Percentiles rank a stretch among this genome's conserved stretches.
These are phyloP conservation scores for Incumbomyces lentus DNA, from an alignment of 2,329 filamentous ascomycete species.

Conservation along the genomic window DNA sequence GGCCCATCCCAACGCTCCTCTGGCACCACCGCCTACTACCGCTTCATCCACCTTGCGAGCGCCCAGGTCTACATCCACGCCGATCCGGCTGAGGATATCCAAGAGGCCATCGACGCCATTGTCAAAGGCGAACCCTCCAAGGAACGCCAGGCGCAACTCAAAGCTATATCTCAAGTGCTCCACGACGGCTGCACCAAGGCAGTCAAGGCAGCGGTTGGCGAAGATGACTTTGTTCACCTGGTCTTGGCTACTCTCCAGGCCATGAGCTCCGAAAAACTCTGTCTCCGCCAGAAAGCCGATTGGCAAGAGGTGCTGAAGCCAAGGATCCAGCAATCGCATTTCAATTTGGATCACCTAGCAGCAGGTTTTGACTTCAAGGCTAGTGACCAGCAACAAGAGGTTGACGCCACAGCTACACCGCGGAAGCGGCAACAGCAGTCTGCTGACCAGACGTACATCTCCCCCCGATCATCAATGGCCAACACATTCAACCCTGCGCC, in stretches of 20 bases:
- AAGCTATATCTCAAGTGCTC: neutral
- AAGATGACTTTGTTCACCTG: conserved; percentile 6
- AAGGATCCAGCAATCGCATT: conserved; percentile 1
- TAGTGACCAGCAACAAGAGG: conserved; percentile 2
- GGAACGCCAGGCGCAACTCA: conserved; percentile 4
- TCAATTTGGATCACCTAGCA: conserved; percentile 3
- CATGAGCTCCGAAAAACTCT: neutral
- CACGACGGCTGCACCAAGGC: neutral
- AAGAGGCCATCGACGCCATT: conserved; percentile 2
- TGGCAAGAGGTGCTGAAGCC: conserved; percentile 8
- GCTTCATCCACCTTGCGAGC: neutral
- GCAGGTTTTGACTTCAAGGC: no score
- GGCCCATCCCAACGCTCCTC: conserved; percentile 1
- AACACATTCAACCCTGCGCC: conserved; percentile 1
- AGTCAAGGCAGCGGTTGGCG: conserved; percentile 4
- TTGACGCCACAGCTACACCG: neutral
- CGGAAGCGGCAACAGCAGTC: conserved; percentile 6
- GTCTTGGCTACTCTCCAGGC: conserved; percentile 2
- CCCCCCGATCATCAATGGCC: conserved; percentile 1
- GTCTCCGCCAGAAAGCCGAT: conserved; percentile 6
- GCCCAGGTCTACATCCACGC: conserved; percentile 5
- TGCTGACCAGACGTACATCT: conserved; percentile 3
- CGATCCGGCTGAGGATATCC: conserved; percentile 6
- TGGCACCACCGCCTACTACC: neutral
- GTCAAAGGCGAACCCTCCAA: conserved; percentile 3